phyloP scores from a whole-genome alignment of 75 land plant species.

The Pinus albicaulis region DNA sequence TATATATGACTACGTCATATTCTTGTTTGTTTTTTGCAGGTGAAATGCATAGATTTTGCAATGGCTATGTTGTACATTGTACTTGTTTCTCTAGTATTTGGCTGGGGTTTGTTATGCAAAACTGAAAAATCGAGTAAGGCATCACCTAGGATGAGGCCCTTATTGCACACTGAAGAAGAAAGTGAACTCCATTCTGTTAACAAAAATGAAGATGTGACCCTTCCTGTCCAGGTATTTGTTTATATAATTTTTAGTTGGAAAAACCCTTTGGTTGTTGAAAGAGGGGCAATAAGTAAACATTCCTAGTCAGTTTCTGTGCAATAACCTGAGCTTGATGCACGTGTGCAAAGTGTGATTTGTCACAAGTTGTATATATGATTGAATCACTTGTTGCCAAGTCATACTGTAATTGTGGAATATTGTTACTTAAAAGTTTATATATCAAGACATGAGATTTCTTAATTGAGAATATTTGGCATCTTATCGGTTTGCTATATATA shows the following conservation, averaged over 20 bases:
- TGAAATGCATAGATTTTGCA: constrained; percentile 71
- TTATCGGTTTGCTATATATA: not conserved
- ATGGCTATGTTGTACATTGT: constrained; percentile 57
- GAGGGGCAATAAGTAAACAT: not conserved
- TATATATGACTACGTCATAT: not conserved
- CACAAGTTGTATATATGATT: not conserved
- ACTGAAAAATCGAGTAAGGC: constrained; percentile 16
- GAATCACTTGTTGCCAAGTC: not conserved
- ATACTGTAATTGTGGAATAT: too few relatives aligned
- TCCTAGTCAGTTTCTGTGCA: too few relatives aligned
- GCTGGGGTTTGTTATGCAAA: constrained; percentile 54
- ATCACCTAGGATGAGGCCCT: constrained; percentile 31
- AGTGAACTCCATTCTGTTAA: constrained; percentile 21
- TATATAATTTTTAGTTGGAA: not conserved
- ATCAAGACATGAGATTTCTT: not conserved
- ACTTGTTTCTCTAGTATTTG: constrained; percentile 57
- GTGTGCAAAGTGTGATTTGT: not conserved
- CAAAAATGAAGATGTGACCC: constrained; percentile 29
- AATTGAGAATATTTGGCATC: not conserved
- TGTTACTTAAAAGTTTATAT: not conserved
- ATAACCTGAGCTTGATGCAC: not conserved
- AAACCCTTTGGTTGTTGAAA: constrained; percentile 9
- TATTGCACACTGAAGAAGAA: constrained; percentile 28
- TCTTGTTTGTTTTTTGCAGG: constrained; percentile 43
- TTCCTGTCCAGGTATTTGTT: constrained; percentile 42